Evolutionary conservation across 1,139 yeast species (phyloP).

Genomic region (Debaryomyces psychrophilus): DNA sequence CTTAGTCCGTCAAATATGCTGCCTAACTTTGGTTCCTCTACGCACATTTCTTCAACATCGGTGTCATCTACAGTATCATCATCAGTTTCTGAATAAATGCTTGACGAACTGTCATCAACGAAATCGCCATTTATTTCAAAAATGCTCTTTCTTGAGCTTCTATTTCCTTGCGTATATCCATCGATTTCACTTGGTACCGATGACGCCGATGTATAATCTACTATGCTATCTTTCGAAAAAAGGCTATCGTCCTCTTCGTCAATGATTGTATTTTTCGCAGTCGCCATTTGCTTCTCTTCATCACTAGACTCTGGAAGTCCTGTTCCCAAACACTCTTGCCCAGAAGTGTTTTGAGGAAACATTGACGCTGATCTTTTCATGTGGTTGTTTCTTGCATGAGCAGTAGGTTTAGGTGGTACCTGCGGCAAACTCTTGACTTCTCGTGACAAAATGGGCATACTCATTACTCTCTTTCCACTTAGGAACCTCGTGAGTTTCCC

Average conservation of each 20-base stretch:
- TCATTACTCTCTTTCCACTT: conserved; percentile 20
- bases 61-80: neutral
- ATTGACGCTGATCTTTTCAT: conserved; percentile 9
- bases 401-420: conserved; percentile 4
- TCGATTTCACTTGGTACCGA: conserved; percentile 1
- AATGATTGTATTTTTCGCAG: conserved; percentile 1
- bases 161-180: neutral
- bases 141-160: neutral
- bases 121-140: neutral
- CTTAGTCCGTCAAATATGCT: conserved; percentile 1
- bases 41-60: neutral
- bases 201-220: conserved; percentile 5
- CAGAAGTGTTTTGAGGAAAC: neutral
- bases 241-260: conserved; percentile 8
- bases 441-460: conserved; percentile 24
- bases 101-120: neutral
- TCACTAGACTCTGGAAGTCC: neutral
- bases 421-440: conserved; percentile 7
- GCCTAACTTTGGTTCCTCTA: conserved; percentile 6
- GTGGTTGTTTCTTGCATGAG: neutral
- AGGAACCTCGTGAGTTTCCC: conserved; percentile 28
- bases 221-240: conserved; percentile 5
- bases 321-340: neutral
- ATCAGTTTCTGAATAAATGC: neutral
- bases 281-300: neutral